Evolutionary conservation across 2,329 filamentous ascomycete species (phyloP).

Genomic region (Ceratocystis alfenasii): DNA sequence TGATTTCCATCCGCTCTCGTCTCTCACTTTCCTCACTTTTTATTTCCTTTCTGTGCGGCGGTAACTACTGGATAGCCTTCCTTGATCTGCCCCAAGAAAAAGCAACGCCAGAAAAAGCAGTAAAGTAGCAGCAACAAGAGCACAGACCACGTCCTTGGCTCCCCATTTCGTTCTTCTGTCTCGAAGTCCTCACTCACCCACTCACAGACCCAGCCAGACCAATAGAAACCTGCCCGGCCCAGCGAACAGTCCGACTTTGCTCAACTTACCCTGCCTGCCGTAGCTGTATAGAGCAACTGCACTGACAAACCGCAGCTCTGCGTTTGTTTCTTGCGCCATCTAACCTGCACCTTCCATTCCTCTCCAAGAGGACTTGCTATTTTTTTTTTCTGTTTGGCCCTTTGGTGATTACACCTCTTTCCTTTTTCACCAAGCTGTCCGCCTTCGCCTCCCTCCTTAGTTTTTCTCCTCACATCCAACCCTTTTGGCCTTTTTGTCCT

Average conservation of each 20-base stretch:
- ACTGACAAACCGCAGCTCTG: background rate
- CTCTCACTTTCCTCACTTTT: background rate
- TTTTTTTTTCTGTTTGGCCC: background rate
- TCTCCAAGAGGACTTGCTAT: background rate
- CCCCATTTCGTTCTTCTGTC: background rate
- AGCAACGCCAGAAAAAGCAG: background rate
- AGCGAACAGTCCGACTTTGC: background rate
- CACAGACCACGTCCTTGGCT: constrained; percentile 1
- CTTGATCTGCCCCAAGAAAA: background rate
- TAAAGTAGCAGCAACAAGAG: background rate
- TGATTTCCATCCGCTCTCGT: constrained; percentile 15
- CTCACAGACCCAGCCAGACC: constrained; percentile 5
- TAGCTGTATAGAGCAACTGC: background rate
- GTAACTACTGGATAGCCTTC: background rate
- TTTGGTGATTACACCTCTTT: constrained; percentile 4
- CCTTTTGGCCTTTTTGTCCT: background rate
- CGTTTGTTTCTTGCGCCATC: constrained; percentile 4
- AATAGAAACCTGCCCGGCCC: background rate
- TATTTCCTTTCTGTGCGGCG: background rate
- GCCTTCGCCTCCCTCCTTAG: background rate
- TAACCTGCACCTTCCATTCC: constrained; percentile 1
- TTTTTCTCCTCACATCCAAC: background rate
- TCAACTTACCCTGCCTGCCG: background rate
- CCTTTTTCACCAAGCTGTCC: constrained; percentile 1
- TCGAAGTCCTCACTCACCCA: background rate